Base-by-base conservation (phyloP, 495 filamentous ascomycete genomes). In the Daldinia loculata region DNA sequence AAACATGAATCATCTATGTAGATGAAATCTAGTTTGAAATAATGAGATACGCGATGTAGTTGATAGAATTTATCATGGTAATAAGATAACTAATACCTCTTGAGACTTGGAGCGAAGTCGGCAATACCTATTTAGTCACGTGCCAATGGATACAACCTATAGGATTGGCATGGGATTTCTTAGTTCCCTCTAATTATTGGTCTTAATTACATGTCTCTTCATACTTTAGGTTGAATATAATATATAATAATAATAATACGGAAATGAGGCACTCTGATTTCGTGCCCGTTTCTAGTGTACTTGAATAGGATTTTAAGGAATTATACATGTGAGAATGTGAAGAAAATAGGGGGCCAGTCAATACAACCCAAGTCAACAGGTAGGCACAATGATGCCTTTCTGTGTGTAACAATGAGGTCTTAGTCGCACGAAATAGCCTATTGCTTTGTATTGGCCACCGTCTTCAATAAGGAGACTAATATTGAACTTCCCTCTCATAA, bases 31-130 rank as follows among this genome's bases (percentile, higher is more conserved):
- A 12, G 22, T 15, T 22, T 27, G 14, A 50, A 7, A 56, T 19
- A 24, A 27, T 32, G 6, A 11, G 3, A 22, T 24, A 26, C 7
- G n/a, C 17, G 17, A 22, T 9, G 7, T 19, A 48, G 43, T 48
- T 12, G 17, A 48, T 22, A 1, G 43, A 24, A n/a, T 48, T 24
- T 48, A 48, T 48, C 8, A 22, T 24, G 17, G 43, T 24, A 48
- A 22, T 24, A 48, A 48, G 43, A 48, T 24, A 12, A 11, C 43
- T 17, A 45, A 45, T 48, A 53, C 50, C 9, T 9, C 26, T 30
- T n/a, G n/a, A n/a, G n/a, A n/a, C n/a, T n/a, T 53, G 50, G 27
- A 63, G 66, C 66, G 66, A 63, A 53, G 59, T 69, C 66, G 66
- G 66, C 51, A 51, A 32, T 9, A 34, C 1, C 0, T 34, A 45